These are phyloP conservation scores for Sugiyamaella valdiviana DNA, from an alignment of 805 yeast genomes.

Conservation along the genomic window DNA sequence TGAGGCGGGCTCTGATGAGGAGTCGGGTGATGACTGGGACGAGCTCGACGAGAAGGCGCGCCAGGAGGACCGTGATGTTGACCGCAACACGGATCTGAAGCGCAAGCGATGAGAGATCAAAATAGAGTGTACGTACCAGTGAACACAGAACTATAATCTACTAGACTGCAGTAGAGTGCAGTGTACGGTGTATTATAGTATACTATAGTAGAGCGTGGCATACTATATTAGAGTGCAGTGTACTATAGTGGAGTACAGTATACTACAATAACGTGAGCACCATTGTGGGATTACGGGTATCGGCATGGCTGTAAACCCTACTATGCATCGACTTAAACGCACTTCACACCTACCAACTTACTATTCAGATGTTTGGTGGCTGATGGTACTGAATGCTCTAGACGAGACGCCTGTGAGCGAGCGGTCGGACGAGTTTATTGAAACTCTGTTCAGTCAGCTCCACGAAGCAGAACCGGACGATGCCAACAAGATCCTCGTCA, in stretches of 20 bases:
- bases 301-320: too few species aligned
- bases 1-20: conserved; percentile 30
- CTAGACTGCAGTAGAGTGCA: too few species aligned
- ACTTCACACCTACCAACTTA: too few species aligned
- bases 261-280: too few species aligned
- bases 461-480: neutral
- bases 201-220: too few species aligned
- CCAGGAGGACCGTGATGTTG: conserved; percentile 7
- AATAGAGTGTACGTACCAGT: too few species aligned
- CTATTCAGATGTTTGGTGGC: neutral
- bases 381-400: neutral
- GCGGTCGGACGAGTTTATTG: neutral
- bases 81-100: conserved; percentile 22
- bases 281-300: too few species aligned
- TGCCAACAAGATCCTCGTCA: conserved; percentile 11
- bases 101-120: conserved; percentile 12
- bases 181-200: too few species aligned
- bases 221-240: too few species aligned
- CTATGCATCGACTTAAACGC: too few species aligned
- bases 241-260: too few species aligned
- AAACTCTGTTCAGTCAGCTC: neutral
- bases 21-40: conserved; percentile 47
- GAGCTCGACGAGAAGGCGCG: conserved; percentile 56
- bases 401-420: conserved; percentile 1
- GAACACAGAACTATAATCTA: too few species aligned